Base-by-base conservation (phyloP, 805 yeast genomes). In the Kregervanrija delftensis region DNA sequence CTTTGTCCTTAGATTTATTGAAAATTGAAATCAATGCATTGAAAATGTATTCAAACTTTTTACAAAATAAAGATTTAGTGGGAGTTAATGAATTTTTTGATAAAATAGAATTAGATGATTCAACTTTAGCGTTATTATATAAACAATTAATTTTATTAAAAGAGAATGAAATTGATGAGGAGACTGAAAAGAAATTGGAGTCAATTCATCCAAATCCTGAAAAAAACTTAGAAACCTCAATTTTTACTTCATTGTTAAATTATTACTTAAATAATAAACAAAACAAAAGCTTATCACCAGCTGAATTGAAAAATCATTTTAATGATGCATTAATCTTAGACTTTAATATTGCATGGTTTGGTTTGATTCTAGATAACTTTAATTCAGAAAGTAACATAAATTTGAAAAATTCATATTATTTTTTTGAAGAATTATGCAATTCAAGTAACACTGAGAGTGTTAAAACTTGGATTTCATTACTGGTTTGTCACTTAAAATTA, bases 341-440 rank as follows among this genome's bases (percentile, higher is more conserved):
- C 54, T 73, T 88, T 31, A 77, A 88, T 30, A 95, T 87, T 61
- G 79, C 95, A 12, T 86, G 90, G 79, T 48, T 49, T 17, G 63
- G 61, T 37, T 42, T 61, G 8, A 64, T 72, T 11, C n/a, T 32
- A n/a, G 31, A 44, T 13, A 69, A 74, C 45, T 66, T 74, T 43
- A 33, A 34, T 17, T 40, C 39, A 28, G 44, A 46, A 15, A 39
- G 37, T 14, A 57, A 62, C 30, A 74, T 71, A 37, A 63, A 68
- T 50, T 74, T 66, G 47, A 70, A 71, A 54, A 68, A 74, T 10
- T 62, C 71, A 15, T 73, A 74, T 63, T 84, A 81, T 60, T 81
- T 83, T 58, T 85, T 74, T 61, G 97, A 91, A 64, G 99, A 91
- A 65, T 69, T 85, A 46, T 71, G 88, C 37, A 80, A 84, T 47